Evolutionary conservation across 2,329 filamentous ascomycete genomes (phyloP).

Genomic region (Aspergillus floridensis): DNA sequence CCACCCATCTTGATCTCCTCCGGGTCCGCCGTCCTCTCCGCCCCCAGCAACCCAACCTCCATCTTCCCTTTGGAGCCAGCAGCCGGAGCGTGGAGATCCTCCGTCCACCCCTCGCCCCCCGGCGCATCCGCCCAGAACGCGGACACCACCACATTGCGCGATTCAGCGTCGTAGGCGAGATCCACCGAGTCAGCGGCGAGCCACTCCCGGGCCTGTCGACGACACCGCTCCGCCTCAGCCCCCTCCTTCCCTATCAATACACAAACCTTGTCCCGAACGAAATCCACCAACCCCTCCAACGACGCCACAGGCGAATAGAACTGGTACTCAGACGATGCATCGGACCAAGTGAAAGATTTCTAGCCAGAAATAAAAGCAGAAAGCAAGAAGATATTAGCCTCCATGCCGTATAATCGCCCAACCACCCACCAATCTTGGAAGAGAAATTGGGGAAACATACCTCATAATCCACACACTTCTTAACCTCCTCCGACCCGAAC

Average conservation of each 20-base stretch:
- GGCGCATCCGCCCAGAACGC: constrained; percentile 56
- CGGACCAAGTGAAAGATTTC: constrained; percentile 62
- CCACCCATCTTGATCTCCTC: constrained; percentile 78
- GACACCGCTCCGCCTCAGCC: constrained; percentile 42
- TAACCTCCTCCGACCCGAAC: constrained; percentile 53
- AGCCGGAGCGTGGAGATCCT: constrained; percentile 37
- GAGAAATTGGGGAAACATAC: constrained; percentile 32
- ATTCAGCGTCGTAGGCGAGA: constrained; percentile 71
- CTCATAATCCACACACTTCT: constrained; percentile 55
- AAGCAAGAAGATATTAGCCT: neutral
- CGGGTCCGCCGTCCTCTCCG: constrained; percentile 57
- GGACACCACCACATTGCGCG: constrained; percentile 63
- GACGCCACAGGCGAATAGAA: constrained; percentile 66
- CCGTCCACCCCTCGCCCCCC: constrained; percentile 44
- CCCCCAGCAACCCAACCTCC: constrained; percentile 76
- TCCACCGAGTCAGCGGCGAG: constrained; percentile 64
- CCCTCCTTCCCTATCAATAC: constrained; percentile 39
- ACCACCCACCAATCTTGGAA: neutral
- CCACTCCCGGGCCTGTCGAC: constrained; percentile 47
- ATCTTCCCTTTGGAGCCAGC: constrained; percentile 51
- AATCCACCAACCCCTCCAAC: constrained; percentile 55
- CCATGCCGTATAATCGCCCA: neutral
- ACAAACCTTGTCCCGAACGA: constrained; percentile 56
- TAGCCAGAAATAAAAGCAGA: constrained; percentile 23
- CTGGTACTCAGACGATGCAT: constrained; percentile 64